These are phyloP conservation scores for Pseudogymnoascus sp. DNA, from an alignment of 2,329 filamentous ascomycete species.

Conservation along the genomic window DNA sequence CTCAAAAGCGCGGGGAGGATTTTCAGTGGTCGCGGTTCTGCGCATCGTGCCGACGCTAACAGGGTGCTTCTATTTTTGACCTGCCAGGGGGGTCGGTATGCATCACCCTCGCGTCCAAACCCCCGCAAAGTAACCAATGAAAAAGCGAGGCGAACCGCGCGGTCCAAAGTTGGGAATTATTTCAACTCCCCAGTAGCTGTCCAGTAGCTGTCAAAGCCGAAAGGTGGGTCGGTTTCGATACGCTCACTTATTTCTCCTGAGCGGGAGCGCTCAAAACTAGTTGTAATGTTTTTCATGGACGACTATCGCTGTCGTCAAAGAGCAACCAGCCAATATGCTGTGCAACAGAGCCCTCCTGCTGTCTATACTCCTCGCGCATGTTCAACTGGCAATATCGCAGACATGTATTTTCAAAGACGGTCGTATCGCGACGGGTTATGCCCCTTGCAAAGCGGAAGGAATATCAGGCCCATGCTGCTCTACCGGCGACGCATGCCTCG, in stretches of 20 bases:
- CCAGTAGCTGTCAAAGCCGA: too few species aligned
- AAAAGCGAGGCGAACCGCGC: not conserved
- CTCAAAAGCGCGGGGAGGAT: too few species aligned
- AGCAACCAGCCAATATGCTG: not conserved
- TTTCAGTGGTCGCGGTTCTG: too few species aligned
- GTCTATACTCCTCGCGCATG: not conserved
- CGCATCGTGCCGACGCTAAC: too few species aligned
- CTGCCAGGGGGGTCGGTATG: too few species aligned
- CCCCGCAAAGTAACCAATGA: not conserved
- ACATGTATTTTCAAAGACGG: constrained; percentile 5
- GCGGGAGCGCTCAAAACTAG: not conserved
- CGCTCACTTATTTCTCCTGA: not conserved
- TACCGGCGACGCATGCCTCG: constrained; percentile 15
- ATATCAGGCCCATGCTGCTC: constrained; percentile 16
- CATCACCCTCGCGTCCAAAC: too few species aligned
- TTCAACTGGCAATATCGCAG: not conserved
- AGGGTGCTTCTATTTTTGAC: too few species aligned
- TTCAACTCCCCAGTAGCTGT: not conserved
- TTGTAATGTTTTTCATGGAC: not conserved
- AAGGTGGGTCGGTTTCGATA: not conserved
- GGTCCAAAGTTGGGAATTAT: not conserved
- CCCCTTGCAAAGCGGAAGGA: constrained; percentile 14
- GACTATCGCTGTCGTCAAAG: not conserved
- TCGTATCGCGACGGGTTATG: constrained; percentile 10
- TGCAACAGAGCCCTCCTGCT: not conserved